Evolutionary conservation across 1,139 yeast species (phyloP), one percentile per base, ranked within the genome.

Genomic region (Blastobotrys persicus): DNA sequence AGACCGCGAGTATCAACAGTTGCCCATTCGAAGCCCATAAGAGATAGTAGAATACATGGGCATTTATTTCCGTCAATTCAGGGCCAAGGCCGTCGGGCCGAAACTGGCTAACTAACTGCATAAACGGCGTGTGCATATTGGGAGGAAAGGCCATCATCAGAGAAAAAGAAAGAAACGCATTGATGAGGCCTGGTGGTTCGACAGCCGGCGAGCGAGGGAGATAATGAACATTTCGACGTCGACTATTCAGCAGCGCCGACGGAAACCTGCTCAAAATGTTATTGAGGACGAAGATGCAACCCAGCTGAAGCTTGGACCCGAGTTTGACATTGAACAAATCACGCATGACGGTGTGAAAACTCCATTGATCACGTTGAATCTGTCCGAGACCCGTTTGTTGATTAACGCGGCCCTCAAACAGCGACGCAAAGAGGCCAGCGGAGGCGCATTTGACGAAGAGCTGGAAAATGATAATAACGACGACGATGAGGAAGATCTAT

Each of bases 151-250:
- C 38, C 38, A 32, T 14, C 32, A 31, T 14, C 26, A 9, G 12
- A 17, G n/a, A 17, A 28, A 23, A 23, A 31, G 14, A 40, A 14
- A 34, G 38, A 14, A 26, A 16, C 16, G 18, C 7, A 13, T 13
- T 11, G 28, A n/a, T 26, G 39, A 38, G 17, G 31, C 20, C 19
- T 20, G 14, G 20, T 18, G 14, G 31, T 38, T 40, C 14, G 9
- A 33, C 44, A 33, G 32, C 16, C 12, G 11, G 6, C 26, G 40
- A 59, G 14, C 16, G 14, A n/a, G n/a, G n/a, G n/a, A n/a, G n/a
- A n/a, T n/a, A n/a, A 88, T 89, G 96, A 89, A 88, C 69, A 83
- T 88, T 47, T 86, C 96, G 49, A 88, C 95, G 44, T 86, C 95
- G 53, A 87, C 96, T 9, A 79, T 88, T 48, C 92, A 91, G 35